phyloP scores from a whole-genome alignment of 2,329 filamentous ascomycete genomes.

The Ceratocystis harringtonii region DNA sequence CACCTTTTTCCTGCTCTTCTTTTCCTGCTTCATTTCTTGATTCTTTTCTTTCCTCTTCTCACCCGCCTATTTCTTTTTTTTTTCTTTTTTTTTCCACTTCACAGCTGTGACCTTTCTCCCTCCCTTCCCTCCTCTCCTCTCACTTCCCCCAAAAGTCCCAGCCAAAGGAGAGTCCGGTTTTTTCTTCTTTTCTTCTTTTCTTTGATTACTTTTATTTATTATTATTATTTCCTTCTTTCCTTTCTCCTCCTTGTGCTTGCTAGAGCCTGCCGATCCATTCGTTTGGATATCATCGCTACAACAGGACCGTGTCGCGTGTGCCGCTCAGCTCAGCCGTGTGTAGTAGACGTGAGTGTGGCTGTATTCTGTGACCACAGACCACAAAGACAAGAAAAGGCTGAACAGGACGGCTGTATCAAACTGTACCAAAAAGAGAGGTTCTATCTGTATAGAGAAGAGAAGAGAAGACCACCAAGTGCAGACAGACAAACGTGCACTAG shows the following conservation, averaged over 20 bases:
- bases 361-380: conserved; percentile 11
- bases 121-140: neutral
- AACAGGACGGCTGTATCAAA: conserved; percentile 5
- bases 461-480: neutral
- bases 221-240: conserved; percentile 12
- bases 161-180: neutral
- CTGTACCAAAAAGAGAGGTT: too few species aligned
- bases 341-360: conserved; percentile 9
- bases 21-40: conserved; percentile 8
- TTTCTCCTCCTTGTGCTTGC: conserved; percentile 18
- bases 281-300: neutral
- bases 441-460: neutral
- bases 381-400: conserved; percentile 7
- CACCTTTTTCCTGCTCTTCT: conserved; percentile 6
- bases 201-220: neutral
- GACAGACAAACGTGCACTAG: neutral
- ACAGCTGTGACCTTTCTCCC: neutral
- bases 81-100: neutral
- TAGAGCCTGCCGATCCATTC: neutral
- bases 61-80: neutral
- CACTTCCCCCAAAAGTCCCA: neutral
- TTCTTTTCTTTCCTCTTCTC: neutral
- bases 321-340: neutral
- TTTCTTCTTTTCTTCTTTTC: neutral
- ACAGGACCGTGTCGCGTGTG: too few species aligned